Percentiles rank a stretch among this genome's conserved stretches.
Evolutionary conservation across 768 basidiomycete species (phyloP).

Genomic region (Crassisporium funariophilum): DNA sequence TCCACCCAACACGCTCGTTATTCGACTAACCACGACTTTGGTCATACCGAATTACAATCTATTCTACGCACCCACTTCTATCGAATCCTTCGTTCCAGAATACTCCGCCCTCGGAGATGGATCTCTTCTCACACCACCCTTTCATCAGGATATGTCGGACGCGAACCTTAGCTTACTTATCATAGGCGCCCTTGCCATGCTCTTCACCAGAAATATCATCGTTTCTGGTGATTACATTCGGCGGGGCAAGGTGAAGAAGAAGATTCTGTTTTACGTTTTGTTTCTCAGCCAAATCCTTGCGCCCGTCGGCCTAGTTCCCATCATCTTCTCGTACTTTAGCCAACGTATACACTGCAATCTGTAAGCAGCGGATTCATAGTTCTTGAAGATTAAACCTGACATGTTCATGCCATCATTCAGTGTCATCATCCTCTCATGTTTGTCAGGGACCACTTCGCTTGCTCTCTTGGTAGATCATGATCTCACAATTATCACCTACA

Average conservation of each 20-base stretch:
- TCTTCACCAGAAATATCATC: constrained; percentile 56
- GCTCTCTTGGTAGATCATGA: constrained; percentile 38
- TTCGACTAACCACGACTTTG: constrained; percentile 51
- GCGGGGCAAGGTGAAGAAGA: constrained; percentile 57
- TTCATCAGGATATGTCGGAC: constrained; percentile 41
- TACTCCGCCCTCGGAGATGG: constrained; percentile 55
- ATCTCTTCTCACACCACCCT: constrained; percentile 55
- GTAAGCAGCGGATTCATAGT: constrained; percentile 37
- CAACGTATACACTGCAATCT: constrained; percentile 42
- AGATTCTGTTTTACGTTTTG: constrained; percentile 58
- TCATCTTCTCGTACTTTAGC: constrained; percentile 50
- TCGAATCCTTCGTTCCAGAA: constrained; percentile 47
- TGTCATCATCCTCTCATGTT: constrained; percentile 38
- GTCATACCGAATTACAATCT: constrained; percentile 48
- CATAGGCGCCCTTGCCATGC: constrained; percentile 47
- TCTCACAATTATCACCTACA: background rate
- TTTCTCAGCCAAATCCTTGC: constrained; percentile 58
- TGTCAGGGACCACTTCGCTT: constrained; percentile 38
- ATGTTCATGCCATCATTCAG: constrained; percentile 24
- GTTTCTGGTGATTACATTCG: constrained; percentile 54
- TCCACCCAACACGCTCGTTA: constrained; percentile 45
- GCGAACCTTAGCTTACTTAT: constrained; percentile 48
- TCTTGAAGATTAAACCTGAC: too few species aligned
- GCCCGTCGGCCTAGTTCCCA: constrained; percentile 41
- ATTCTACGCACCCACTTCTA: constrained; percentile 42